Base-by-base conservation (phyloP, 495 filamentous ascomycete genomes). In the Haplographium delicatum region DNA sequence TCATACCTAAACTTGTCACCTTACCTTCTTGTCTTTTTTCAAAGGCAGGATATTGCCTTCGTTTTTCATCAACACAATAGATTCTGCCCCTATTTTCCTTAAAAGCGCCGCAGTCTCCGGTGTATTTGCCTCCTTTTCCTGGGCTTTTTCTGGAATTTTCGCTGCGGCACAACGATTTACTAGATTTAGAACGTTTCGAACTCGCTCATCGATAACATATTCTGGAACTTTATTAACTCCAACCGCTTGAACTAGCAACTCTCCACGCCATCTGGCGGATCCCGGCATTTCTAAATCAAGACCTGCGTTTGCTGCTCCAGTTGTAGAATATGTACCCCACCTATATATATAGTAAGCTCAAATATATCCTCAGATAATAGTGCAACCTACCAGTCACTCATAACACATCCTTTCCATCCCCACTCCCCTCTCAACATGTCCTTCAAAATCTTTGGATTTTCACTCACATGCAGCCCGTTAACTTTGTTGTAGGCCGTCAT, bases 401-500 rank as follows among this genome's bases (percentile, higher is more conserved):
- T 85, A 27, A 85, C 65, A 34, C 83, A 58, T 0, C 84, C 85
- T 35, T 86, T 72, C 72, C 74, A 91, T 1, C 72, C 76, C 84
- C 83, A 88, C 65, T 89, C 84, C 23, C 75, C 75, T 41, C 86
- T 74, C 43, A 91, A 62, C 16, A 89, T 78, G 25, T 78, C 73
- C 24, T 78, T 73, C 19, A 91, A 62, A 10, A 88, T 64, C 37
- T 72, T 69, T 33, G 75, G 71, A 49, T 84, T 84, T 68, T 85
- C 82, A 61, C 79, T 81, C 18, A 80, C 82, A 62, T 85, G 85
- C 4, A 68, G 69, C 1, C 85, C 86, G 60, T 89, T 88, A 39
- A 91, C 70, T 49, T 81, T 80, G 54, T 88, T 89, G 56, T 89
- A 91, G 43, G 79, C 77, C 10, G 82, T 85, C 86, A 90, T 90